A percentile compares a stretch with the other conserved stretches of the same genome.
phyloP scores from a whole-genome alignment of 495 filamentous ascomycete genomes.

The Lindgomyces ingoldianus region DNA sequence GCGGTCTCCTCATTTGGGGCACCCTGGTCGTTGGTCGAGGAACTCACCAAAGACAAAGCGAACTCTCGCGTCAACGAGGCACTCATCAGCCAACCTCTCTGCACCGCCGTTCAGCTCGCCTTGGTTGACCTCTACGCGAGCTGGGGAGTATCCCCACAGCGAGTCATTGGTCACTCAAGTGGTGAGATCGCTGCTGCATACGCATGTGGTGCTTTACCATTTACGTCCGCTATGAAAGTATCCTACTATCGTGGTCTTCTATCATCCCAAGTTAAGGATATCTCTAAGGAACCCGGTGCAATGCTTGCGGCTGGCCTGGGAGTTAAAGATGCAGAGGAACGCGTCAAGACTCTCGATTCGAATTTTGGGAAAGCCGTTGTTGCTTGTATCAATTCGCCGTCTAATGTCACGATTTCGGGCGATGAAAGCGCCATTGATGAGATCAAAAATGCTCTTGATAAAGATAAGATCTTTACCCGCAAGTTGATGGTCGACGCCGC shows the following conservation, averaged over 20 bases:
- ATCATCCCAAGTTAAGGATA: background rate
- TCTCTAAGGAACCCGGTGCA: background rate
- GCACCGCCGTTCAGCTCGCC: conserved; percentile 14
- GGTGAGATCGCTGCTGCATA: conserved; percentile 25
- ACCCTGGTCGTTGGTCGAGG: conserved; percentile 21
- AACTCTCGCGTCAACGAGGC: background rate
- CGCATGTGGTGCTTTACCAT: background rate
- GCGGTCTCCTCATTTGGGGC: conserved; percentile 11
- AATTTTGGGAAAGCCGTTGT: background rate
- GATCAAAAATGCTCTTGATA: background rate
- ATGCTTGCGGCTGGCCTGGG: background rate
- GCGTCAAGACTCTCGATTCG: background rate
- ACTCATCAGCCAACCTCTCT: conserved; percentile 4
- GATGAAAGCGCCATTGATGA: background rate
- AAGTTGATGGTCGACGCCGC: background rate
- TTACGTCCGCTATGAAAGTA: background rate
- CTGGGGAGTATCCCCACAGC: background rate
- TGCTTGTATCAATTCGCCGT: background rate
- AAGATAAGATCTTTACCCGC: background rate
- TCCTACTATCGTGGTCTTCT: conserved; percentile 4
- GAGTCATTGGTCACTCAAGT: conserved; percentile 16
- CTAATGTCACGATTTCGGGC: background rate
- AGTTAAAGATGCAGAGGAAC: background rate
- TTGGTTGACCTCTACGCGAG: conserved; percentile 4
- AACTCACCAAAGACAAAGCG: background rate